These are phyloP conservation scores for Ceratopteris richardii DNA, from an alignment of 75 land plant genomes.

Conservation along the genomic window DNA sequence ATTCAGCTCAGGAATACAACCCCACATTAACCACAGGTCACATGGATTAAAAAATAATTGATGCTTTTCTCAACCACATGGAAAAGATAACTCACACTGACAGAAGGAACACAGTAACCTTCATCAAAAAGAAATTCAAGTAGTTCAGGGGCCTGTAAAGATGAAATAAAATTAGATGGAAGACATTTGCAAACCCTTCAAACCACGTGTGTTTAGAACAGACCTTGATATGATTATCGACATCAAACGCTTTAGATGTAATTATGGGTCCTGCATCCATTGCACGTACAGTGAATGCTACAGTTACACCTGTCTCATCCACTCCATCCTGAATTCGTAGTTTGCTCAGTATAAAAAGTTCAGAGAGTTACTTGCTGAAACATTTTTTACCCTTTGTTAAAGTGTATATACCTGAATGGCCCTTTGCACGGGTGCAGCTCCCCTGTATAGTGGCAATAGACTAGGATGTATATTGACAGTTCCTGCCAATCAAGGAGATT, in stretches of 20 bases:
- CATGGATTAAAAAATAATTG: too few species aligned
- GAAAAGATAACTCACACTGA: too few species aligned
- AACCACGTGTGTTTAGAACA: too few species aligned
- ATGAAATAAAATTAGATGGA: too few species aligned
- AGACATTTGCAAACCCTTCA: too few species aligned
- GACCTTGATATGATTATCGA: slow-evolving; percentile 81
- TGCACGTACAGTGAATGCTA: slow-evolving; percentile 82
- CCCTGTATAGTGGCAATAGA: slow-evolving; percentile 88
- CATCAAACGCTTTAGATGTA: slow-evolving; percentile 51
- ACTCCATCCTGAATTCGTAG: slow-evolving; percentile 98
- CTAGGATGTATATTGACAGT: slow-evolving; percentile 99
- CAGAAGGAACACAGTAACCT: slow-evolving; percentile 19
- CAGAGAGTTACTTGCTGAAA: too few species aligned
- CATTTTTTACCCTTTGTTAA: too few species aligned
- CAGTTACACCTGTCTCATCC: slow-evolving; percentile 81
- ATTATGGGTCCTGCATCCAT: slow-evolving; percentile 96
- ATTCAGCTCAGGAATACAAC: too few species aligned
- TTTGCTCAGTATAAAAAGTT: too few species aligned
- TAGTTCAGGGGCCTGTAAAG: slow-evolving; percentile 22
- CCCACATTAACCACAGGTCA: too few species aligned
- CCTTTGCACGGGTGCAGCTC: slow-evolving; percentile 99
- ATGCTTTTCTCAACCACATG: too few species aligned
- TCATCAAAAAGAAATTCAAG: slow-evolving; percentile 12
- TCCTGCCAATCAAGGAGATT: slow-evolving; percentile 42
- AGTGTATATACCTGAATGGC: slow-evolving; percentile 71